These are phyloP conservation scores for Ophiocordyceps camponoti-leonardi DNA, from an alignment of 2,329 filamentous ascomycete genomes.

Conservation along the genomic window DNA sequence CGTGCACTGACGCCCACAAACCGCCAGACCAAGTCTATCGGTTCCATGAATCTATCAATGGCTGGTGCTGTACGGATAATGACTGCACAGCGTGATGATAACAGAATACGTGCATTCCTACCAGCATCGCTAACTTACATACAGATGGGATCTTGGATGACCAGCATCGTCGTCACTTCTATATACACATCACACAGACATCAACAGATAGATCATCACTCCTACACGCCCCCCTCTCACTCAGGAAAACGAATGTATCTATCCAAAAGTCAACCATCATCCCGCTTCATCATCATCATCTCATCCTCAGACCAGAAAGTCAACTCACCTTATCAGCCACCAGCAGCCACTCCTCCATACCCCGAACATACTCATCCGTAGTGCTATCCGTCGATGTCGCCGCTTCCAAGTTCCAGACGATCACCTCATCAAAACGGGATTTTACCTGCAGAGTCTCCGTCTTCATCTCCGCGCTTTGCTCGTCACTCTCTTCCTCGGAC, in stretches of 20 bases:
- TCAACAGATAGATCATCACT: no score
- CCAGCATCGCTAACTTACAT: no score
- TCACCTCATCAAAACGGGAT: conserved; percentile 54
- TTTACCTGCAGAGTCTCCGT: conserved; percentile 43
- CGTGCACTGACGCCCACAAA: conserved; percentile 4
- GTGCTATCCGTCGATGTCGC: conserved; percentile 35
- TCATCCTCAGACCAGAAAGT: neutral
- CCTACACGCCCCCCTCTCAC: no score
- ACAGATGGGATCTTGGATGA: no score
- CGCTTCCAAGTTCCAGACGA: conserved; percentile 71
- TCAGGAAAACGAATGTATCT: no score
- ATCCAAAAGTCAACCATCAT: neutral
- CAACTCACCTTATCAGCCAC: conserved; percentile 46
- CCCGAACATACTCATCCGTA: conserved; percentile 54
- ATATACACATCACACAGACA: no score
- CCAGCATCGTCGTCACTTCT: no score
- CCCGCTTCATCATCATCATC: neutral
- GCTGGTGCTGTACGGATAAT: no score
- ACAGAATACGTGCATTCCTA: no score
- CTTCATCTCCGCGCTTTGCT: conserved; percentile 21
- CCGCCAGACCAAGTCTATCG: no score
- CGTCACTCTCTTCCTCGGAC: conserved; percentile 7
- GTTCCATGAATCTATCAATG: no score
- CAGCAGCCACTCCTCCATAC: conserved; percentile 64
- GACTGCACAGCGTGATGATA: no score